Conservation (phyloP, 1,139 yeast genomes). For the Yamadazyma atmosphaerica region DNA sequence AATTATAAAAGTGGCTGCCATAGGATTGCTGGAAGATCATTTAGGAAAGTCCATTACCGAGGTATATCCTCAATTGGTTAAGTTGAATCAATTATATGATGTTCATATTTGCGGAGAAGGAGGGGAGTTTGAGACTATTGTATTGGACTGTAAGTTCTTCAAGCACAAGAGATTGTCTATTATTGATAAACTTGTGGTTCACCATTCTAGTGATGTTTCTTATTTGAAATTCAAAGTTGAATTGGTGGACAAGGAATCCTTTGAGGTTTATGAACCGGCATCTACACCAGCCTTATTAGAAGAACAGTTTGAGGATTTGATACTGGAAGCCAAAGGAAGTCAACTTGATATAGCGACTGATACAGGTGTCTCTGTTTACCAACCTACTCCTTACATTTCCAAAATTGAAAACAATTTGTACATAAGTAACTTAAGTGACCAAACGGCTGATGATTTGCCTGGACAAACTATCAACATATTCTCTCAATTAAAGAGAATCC, state of each 20-base stretch:
- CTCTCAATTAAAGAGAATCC: constrained; percentile 30
- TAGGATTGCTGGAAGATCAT: constrained; percentile 68
- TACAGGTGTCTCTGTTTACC: neutral
- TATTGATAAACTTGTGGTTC: constrained; percentile 38
- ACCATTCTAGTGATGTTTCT: constrained; percentile 58
- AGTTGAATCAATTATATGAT: constrained; percentile 65
- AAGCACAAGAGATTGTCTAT: constrained; percentile 49
- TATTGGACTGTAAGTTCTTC: constrained; percentile 86
- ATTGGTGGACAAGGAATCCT: constrained; percentile 32
- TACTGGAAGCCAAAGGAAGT: too few species aligned
- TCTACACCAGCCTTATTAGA: constrained; percentile 49
- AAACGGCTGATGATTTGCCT: constrained; percentile 24
- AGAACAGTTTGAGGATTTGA: constrained; percentile 35
- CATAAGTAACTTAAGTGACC: constrained; percentile 49
- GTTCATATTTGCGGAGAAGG: constrained; percentile 98
- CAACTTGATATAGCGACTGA: neutral
- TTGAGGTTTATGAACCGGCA: constrained; percentile 29
- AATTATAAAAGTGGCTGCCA: constrained; percentile 88
- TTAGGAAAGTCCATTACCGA: constrained; percentile 68
- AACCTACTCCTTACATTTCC: constrained; percentile 3
- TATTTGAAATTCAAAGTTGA: constrained; percentile 54
- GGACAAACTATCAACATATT: constrained; percentile 53
- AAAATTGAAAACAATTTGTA: constrained; percentile 26
- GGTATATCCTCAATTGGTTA: constrained; percentile 57
- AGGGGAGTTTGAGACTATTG: constrained; percentile 94